Percentiles rank a stretch among this genome's conserved stretches.
These are phyloP conservation scores for Ilex paraguariensis DNA, from an alignment of 305 asterid genomes.

Conservation along the genomic window DNA sequence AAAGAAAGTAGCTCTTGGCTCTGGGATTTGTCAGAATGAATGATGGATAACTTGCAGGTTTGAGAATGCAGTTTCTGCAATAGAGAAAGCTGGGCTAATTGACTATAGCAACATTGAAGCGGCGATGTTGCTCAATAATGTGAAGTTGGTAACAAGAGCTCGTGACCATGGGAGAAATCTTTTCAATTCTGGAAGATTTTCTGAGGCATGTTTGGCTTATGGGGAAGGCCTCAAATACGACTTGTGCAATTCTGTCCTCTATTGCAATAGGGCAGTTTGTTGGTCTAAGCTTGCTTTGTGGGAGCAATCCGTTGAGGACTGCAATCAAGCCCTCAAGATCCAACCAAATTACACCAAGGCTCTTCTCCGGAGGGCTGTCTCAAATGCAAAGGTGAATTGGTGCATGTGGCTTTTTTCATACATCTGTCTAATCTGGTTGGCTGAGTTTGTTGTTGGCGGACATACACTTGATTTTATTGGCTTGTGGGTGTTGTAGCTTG, in stretches of 20 bases:
- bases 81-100: not conserved
- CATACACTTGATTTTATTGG: not conserved
- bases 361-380: conserved; percentile 4
- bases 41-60: not conserved
- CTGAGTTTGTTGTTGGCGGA: not conserved
- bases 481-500: not conserved
- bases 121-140: not conserved
- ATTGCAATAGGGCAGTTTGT: conserved; percentile 2
- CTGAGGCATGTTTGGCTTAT: not conserved
- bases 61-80: conserved; percentile 1
- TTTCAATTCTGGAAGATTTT: not conserved
- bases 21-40: not conserved
- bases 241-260: conserved; percentile 4
- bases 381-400: not conserved
- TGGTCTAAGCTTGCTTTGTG: conserved; percentile 1
- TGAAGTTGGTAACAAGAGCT: conserved; percentile 2
- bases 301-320: conserved; percentile 5
- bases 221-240: conserved; percentile 3
- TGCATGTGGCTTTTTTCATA: not conserved
- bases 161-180: not conserved
- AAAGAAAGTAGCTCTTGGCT: not conserved
- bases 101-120: not conserved
- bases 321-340: not conserved
- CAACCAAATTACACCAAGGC: conserved; percentile 4
- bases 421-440: too few species aligned